Evolutionary conservation across 2,329 filamentous ascomycete genomes (phyloP), one percentile per base, ranked within the genome.

Genomic region (Zymoseptoria ardabiliae): DNA sequence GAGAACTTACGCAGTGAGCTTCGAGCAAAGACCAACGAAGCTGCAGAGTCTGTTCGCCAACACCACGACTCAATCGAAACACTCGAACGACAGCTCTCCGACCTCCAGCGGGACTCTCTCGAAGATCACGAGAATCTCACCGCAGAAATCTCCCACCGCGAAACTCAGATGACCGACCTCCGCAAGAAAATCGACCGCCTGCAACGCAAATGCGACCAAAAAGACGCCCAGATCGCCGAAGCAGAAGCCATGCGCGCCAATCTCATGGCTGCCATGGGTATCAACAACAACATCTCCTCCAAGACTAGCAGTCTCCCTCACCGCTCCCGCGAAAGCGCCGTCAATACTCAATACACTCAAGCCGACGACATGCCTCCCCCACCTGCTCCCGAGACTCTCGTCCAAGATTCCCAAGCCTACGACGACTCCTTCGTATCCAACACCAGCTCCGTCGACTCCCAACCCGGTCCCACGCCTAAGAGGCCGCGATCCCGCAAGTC

Each of bases 391-490:
- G 58, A 58, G n/a, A 57, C 63, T 59, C 59, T 65, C 17, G 49
- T 61, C 23, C 56, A 65, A n/a, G 55, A 20, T 35, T n/a, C 53
- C 17, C 53, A 65, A 30, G 60, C 60, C 22, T 30, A 61, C 22
- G 53, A 67, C 19, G 35, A 58, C 19, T 67, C 68, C 3, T 68
- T 69, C 57, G 65, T 61, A 7, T 69, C 64, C 8, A 63, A 67
- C 9, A 60, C 68, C 11, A 74, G 74, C 2, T 73, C 71, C 5
- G 53, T 60, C 45, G 61, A 68, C 20, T 66, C 60, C 6, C 66
- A 65, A 54, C 67, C 64, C 48, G 74, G 69, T 17, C 70, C 71
- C 1, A 76, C 73, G 23, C 76, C 76, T 2, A 80, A 80, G 63
- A 74, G 78, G 17, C 61, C 70, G 1, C 76, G 73, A 56, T 69